These are phyloP conservation scores for Backusella mclennaniae DNA, from an alignment of 192 early-diverging fungal species.

Conservation along the genomic window DNA sequence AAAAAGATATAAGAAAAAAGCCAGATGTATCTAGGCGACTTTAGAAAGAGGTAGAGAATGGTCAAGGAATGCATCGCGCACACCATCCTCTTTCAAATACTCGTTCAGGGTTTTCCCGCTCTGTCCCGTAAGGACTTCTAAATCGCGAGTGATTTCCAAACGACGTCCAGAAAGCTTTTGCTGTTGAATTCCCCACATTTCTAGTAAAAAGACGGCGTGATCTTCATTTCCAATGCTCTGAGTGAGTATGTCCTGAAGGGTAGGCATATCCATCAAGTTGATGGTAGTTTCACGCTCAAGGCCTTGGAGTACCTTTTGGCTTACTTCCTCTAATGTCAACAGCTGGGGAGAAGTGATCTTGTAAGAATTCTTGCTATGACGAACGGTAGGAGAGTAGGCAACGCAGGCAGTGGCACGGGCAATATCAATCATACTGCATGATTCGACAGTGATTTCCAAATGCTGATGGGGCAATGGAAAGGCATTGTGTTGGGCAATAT, in stretches of 20 bases:
- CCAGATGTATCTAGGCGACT: constrained; percentile 11
- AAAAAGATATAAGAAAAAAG: neutral
- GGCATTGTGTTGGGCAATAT: constrained; percentile 35
- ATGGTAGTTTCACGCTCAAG: constrained; percentile 26
- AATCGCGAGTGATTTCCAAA: constrained; percentile 39
- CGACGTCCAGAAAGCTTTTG: constrained; percentile 29
- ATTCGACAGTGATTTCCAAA: constrained; percentile 35
- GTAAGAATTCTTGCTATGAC: constrained; percentile 26
- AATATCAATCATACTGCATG: constrained; percentile 37
- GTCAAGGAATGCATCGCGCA: constrained; percentile 26
- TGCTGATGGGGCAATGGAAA: constrained; percentile 34
- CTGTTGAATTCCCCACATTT: constrained; percentile 40
- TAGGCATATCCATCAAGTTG: constrained; percentile 27
- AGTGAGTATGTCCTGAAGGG: constrained; percentile 21
- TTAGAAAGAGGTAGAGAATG: constrained; percentile 2
- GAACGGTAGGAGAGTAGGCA: constrained; percentile 25
- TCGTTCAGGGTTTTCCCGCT: constrained; percentile 38
- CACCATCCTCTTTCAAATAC: constrained; percentile 31
- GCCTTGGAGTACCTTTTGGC: constrained; percentile 27
- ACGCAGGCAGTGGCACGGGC: constrained; percentile 34
- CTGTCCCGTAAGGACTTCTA: constrained; percentile 38
- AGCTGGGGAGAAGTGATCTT: constrained; percentile 37
- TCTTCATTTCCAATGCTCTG: constrained; percentile 36
- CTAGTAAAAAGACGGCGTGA: constrained; percentile 34
- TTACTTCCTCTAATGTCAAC: constrained; percentile 37